These are phyloP conservation scores for Xylariaceae sp. DNA, from an alignment of 2,329 filamentous ascomycete species.

Conservation along the genomic window DNA sequence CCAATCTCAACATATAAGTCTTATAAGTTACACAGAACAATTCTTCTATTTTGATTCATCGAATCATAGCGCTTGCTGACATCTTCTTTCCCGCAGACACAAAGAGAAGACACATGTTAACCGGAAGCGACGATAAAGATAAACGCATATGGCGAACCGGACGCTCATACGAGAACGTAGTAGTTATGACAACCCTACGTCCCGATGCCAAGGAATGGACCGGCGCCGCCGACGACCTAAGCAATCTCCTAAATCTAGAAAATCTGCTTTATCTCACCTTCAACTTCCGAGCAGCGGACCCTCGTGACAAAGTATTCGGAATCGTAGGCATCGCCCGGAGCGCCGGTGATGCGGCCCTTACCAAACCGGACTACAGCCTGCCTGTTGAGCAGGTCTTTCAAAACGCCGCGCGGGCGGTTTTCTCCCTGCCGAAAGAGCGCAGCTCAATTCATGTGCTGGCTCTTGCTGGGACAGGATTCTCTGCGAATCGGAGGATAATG, in stretches of 20 bases:
- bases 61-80: background rate
- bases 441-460: slow-evolving; percentile 8
- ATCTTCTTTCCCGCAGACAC: background rate
- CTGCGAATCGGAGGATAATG: background rate
- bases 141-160: slow-evolving; percentile 3
- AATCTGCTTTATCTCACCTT: slow-evolving; percentile 12
- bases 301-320: slow-evolving; percentile 15
- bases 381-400: slow-evolving; percentile 12
- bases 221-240: background rate
- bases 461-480: slow-evolving; percentile 14
- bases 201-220: slow-evolving; percentile 1
- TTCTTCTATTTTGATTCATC: too few relatives aligned
- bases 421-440: slow-evolving; percentile 3
- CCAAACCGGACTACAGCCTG: slow-evolving; percentile 11
- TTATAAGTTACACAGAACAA: too few relatives aligned
- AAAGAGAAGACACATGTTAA: slow-evolving; percentile 6
- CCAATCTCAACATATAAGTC: too few relatives aligned
- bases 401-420: slow-evolving; percentile 1
- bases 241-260: background rate
- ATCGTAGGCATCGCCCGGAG: slow-evolving; percentile 10
- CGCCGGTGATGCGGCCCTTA: background rate
- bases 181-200: slow-evolving; percentile 7
- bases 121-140: background rate
- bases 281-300: slow-evolving; percentile 10
- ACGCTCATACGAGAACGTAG: slow-evolving; percentile 9